A percentile compares a stretch with the other conserved stretches of the same genome.
These are phyloP conservation scores for Lasiodiplodia gonubiensis DNA, from an alignment of 2,329 filamentous ascomycete genomes.

Conservation along the genomic window DNA sequence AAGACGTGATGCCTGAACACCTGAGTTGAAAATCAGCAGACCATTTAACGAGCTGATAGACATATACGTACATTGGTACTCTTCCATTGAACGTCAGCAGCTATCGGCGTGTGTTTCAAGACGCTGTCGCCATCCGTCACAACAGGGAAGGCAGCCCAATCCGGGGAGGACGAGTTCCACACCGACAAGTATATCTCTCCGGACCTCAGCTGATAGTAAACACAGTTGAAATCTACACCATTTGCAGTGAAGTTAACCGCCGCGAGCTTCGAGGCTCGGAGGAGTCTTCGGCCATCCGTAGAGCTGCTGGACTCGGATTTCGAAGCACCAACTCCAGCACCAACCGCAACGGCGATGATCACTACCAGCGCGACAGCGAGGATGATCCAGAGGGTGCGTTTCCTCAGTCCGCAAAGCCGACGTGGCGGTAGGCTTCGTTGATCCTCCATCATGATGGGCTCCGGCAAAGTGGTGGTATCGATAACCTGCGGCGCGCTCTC, in stretches of 20 bases:
- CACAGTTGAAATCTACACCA: background rate
- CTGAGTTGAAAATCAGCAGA: background rate
- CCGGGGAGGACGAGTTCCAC: background rate
- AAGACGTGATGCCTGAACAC: background rate
- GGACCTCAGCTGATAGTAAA: background rate
- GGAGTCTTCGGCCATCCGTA: background rate
- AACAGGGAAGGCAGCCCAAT: background rate
- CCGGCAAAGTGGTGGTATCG: background rate
- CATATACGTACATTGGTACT: background rate
- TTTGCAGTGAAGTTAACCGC: background rate
- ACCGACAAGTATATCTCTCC: background rate
- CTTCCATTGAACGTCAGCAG: background rate
- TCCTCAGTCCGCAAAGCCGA: background rate
- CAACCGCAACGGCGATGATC: background rate
- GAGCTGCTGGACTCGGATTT: background rate
- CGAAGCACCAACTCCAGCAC: background rate
- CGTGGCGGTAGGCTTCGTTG: background rate
- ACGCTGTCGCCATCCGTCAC: background rate
- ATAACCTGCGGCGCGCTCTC: background rate
- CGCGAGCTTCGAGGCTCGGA: background rate
- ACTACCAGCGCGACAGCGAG: background rate
- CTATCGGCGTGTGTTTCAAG: background rate
- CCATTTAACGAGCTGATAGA: background rate
- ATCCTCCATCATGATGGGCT: background rate
- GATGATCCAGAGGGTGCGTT: background rate